Evolutionary conservation across 805 yeast species (phyloP), one percentile per base, ranked within the genome.

Genomic region (Lipomyces yamadae): DNA sequence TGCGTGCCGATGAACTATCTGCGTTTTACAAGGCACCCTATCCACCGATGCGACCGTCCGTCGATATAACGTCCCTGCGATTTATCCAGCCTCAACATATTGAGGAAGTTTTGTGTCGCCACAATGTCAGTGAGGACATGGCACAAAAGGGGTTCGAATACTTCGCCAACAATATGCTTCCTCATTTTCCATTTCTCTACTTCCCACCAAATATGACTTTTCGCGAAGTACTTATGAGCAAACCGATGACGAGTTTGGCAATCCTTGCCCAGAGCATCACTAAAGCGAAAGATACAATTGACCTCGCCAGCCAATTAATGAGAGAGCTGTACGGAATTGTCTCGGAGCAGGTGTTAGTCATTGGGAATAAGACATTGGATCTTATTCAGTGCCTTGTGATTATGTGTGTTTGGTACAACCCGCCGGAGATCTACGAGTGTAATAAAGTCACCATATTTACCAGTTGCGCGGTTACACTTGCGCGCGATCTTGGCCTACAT

Each of bases 341-440:
- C 76, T 86, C 10, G 78, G 69, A 83, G 60, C 93, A 91, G 73
- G 83, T 88, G 10, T 77, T 92, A 77, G 82, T 88, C 7, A 80
- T 84, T 33, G 97, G 97, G 24, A 82, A 85, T 63, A 92, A 91
- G 78, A 83, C 87, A 5, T 77, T 87, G 18, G 93, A 91, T 75
- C 77, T 91, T 48, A 78, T 92, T 52, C 87, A 88, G 75, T 79
- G 88, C 24, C 78, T 90, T 60, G 74, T 89, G 24, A 73, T 90
- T 4, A 79, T 89, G 61, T 83, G 89, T 33, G 76, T 88, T 35
- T 92, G 97, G 97, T 92, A 91, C 75, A 90, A 89, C 70, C 85
- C 91, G 3, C 90, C 97, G 0, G 97, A 91, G 76, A 80, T 90
- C 72, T 90, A 90, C 70, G 90, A 87, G 70, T 90, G 89, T 72